Evolutionary conservation across 495 filamentous ascomycete species (phyloP).

Genomic region (Penicillium odoratum): DNA sequence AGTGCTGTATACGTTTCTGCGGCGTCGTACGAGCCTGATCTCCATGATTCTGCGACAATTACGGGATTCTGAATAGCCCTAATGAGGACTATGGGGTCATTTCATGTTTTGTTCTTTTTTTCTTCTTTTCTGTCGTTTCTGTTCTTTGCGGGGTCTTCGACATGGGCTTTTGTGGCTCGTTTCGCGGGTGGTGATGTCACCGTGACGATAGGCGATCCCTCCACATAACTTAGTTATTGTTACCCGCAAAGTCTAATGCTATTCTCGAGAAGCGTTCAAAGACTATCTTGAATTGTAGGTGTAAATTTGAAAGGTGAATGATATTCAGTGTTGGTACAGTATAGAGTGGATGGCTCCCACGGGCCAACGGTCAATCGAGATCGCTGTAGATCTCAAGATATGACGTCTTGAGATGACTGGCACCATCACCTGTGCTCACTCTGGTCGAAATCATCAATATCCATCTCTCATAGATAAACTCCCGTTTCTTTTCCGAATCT

Average conservation of each 20-base stretch:
- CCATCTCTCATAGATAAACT: background rate
- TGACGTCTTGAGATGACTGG: background rate
- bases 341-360: background rate
- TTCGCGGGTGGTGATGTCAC: conserved; percentile 28
- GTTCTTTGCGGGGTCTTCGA: background rate
- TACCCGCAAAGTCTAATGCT: conserved; percentile 8
- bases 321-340: background rate
- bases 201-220: conserved; percentile 17
- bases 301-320: background rate
- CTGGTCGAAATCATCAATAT: background rate
- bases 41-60: background rate
- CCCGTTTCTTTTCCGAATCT: background rate
- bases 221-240: conserved; percentile 9
- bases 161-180: conserved; percentile 3
- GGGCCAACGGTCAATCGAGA: background rate
- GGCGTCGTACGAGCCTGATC: background rate
- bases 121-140: background rate
- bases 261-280: background rate
- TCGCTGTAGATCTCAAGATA: background rate
- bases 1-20: background rate
- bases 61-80: conserved; percentile 4
- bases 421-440: background rate
- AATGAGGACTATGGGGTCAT: conserved; percentile 15
- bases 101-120: conserved; percentile 1
- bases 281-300: background rate